Evolutionary conservation across 2,329 filamentous ascomycete species (phyloP), one percentile per base, ranked within the genome.

Genomic region (Botrytis tulipae): DNA sequence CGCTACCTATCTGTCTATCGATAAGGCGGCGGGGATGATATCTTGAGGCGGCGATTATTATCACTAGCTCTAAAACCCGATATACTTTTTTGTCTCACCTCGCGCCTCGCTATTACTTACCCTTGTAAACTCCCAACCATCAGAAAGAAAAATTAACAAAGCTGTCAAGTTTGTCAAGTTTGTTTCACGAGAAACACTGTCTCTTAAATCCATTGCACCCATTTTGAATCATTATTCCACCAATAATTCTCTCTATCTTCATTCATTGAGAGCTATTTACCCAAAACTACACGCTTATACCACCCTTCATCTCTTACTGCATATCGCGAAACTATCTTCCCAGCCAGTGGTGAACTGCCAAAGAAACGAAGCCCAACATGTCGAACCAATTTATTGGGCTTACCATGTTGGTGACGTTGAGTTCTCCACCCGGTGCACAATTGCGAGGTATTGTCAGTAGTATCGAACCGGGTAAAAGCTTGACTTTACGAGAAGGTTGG

Each of bases 381-480:
- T 78, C 79, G 74, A 78, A 78, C 73, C 77, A 79, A 71, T 81
- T 82, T 71, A 81, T 82, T 60, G 81, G 81, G 37, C 79, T 82
- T 74, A 80, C 79, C 72, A 81, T 82, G 80, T 73, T 81, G 77
- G 81, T 82, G 76, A 82, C 81, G 40, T 77, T 82, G 62, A 80
- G 75, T 59, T 77, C 76, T 44, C 81, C 81, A 42, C 78, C 76
- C 40, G 80, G 79, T n/a, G 78, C 80, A n/a, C 80, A 81, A 75
- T 68, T 82, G 63, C 76, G 77, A 73, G 81, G 81, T 32, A 76
- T 78, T 18, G 80, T 82, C 59, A 79, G 76, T 63, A 77, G 79
- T n/a, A 79, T 82, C 72, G 79, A 79, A 60, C 79, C 79, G 60
- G 80, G 80, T 44, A 78, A 80, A 71, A 80, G 78, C 70, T 77